Percentiles rank a stretch among this genome's conserved stretches.
Conservation (phyloP, 768 basidiomycete genomes). For the Collybiopsis confluens region DNA sequence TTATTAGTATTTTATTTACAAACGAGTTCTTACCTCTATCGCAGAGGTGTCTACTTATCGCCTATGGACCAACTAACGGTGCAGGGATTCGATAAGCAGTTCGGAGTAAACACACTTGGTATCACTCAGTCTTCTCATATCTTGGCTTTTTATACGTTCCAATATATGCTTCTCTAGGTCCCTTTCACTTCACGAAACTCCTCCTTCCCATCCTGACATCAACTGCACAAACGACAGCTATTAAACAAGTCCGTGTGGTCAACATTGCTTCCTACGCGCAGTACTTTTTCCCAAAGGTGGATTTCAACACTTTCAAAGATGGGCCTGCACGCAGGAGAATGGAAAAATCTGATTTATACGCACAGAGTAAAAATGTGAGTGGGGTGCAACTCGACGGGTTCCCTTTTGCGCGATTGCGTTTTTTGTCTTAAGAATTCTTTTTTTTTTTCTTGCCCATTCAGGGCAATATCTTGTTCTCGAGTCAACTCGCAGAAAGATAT, state of each 20-base stretch:
- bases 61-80: constrained; percentile 20
- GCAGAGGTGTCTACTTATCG: constrained; percentile 23
- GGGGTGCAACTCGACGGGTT: not conserved
- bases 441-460: constrained; percentile 12
- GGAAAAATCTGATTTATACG: constrained; percentile 7
- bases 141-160: not conserved
- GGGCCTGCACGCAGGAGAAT: constrained; percentile 14
- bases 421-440: not conserved
- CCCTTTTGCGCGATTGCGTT: not conserved
- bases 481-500: constrained; percentile 39
- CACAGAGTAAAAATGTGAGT: constrained; percentile 19
- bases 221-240: constrained; percentile 21
- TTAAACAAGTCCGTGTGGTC: constrained; percentile 40
- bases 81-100: constrained; percentile 25
- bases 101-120: constrained; percentile 22
- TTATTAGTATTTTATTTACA: not conserved
- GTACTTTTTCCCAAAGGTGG: not conserved
- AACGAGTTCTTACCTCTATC: too few relatives aligned
- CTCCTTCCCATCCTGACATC: constrained; percentile 41
- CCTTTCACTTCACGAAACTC: constrained; percentile 52
- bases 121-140: not conserved
- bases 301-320: constrained; percentile 20
- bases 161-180: constrained; percentile 33
- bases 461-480: constrained; percentile 43
- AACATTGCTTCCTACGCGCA: constrained; percentile 17